These are phyloP conservation scores for Aspergillus neoniger DNA, from an alignment of 2,329 filamentous ascomycete species.

Conservation along the genomic window DNA sequence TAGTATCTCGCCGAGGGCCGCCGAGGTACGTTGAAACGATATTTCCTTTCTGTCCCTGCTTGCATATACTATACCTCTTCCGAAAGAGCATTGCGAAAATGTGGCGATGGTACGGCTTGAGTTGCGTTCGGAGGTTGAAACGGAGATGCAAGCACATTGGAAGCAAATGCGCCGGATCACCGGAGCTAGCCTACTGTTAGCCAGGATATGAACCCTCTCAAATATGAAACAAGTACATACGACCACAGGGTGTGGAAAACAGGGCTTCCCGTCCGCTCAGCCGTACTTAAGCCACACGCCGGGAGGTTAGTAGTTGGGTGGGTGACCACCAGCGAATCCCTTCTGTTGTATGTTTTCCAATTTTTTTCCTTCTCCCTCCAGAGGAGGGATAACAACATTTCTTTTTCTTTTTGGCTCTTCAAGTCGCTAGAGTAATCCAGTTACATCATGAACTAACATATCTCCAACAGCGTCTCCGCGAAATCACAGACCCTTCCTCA, in stretches of 20 bases:
- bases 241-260: conserved; percentile 50
- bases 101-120: neutral
- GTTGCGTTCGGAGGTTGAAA: neutral
- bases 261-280: conserved; percentile 51
- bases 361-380: conserved; percentile 19
- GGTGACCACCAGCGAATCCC: conserved; percentile 51
- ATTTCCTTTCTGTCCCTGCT: neutral
- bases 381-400: neutral
- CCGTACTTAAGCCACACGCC: conserved; percentile 51
- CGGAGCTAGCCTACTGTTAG: neutral
- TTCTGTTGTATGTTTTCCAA: conserved; percentile 46
- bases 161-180: neutral
- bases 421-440: too few relatives aligned
- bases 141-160: neutral
- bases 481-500: conserved; percentile 64
- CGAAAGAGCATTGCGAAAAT: too few relatives aligned
- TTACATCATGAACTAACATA: neutral
- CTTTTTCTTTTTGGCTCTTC: conserved; percentile 1
- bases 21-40: conserved; percentile 59
- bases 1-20: conserved; percentile 80
- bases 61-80: neutral
- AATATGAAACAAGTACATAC: conserved; percentile 35
- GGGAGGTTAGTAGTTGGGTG: conserved; percentile 50
- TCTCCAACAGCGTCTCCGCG: conserved; percentile 61
- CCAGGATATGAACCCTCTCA: conserved; percentile 8